Conservation (phyloP, 2,329 filamentous ascomycete species). For the Penicillium sp. region DNA sequence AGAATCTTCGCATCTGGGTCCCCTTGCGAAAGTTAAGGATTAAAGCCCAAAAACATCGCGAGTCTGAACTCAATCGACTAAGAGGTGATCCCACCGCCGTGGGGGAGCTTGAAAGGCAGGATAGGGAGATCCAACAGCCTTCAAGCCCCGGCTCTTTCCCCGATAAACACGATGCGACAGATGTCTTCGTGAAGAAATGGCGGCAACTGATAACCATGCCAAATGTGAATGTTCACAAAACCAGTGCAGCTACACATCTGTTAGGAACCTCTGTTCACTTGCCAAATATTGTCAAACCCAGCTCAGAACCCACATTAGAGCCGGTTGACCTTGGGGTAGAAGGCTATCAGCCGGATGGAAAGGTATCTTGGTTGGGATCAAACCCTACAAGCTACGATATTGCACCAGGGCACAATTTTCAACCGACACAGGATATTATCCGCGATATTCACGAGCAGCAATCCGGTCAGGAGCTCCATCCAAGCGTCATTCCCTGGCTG, state of each 20-base stretch:
- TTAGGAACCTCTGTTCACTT: not conserved
- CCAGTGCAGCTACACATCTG: not conserved
- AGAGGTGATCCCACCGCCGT: slow-evolving; percentile 25
- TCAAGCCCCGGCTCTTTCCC: slow-evolving; percentile 30
- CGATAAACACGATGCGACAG: slow-evolving; percentile 12
- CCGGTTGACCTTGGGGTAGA: not conserved
- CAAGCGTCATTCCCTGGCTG: slow-evolving; percentile 8
- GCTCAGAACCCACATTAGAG: no score
- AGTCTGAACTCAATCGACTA: slow-evolving; percentile 32
- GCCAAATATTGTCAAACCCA: not conserved
- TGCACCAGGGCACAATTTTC: not conserved
- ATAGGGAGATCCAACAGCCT: slow-evolving; percentile 16
- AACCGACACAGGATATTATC: not conserved
- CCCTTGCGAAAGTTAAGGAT: slow-evolving; percentile 34
- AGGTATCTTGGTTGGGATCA: not conserved
- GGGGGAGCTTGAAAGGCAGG: slow-evolving; percentile 5
- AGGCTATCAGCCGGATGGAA: not conserved
- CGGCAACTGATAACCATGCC: slow-evolving; percentile 22
- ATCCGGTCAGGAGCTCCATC: not conserved
- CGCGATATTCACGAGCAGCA: not conserved
- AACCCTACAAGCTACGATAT: not conserved
- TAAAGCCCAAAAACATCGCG: slow-evolving; percentile 33
- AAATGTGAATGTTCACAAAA: not conserved
- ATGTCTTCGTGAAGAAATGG: slow-evolving; percentile 32
- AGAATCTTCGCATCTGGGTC: slow-evolving; percentile 36